Percentiles rank a stretch among this genome's conserved stretches.
These are phyloP conservation scores for Melaleuca alternifolia DNA, from an alignment of 345 rosid genomes.

Conservation along the genomic window DNA sequence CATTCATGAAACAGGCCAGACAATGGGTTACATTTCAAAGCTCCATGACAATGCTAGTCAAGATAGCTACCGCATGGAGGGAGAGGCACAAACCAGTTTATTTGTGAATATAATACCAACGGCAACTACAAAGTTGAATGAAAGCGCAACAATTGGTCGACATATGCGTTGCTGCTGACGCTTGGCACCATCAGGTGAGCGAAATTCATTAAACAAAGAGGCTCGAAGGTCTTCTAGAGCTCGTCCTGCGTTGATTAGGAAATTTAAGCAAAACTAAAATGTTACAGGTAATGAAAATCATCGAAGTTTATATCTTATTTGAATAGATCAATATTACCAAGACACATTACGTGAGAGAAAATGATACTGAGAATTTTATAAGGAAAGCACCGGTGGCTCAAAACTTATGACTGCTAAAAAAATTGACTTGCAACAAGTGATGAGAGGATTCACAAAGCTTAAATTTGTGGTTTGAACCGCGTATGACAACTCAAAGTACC, in stretches of 20 bases:
- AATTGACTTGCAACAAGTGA: not conserved
- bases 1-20: not conserved
- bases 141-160: constrained; percentile 57
- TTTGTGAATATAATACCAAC: constrained; percentile 72
- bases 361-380: not conserved
- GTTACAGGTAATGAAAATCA: not conserved
- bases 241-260: constrained; percentile 28
- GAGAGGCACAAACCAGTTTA: constrained; percentile 37
- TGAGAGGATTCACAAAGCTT: not conserved
- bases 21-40: not conserved
- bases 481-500: not conserved
- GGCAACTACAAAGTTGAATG: constrained; percentile 80
- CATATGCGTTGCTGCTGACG: constrained; percentile 50
- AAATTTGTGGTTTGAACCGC: not conserved
- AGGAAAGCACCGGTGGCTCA: not conserved
- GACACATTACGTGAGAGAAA: not conserved
- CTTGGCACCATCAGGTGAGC: constrained; percentile 48
- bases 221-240: constrained; percentile 69
- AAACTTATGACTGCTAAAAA: not conserved
- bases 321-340: not conserved
- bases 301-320: not conserved
- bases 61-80: not conserved
- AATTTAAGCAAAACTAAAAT: not conserved
- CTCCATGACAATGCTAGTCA: not conserved
- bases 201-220: constrained; percentile 54